Conservation (phyloP, 257 asterid species). For the Mentha longifolia region DNA sequence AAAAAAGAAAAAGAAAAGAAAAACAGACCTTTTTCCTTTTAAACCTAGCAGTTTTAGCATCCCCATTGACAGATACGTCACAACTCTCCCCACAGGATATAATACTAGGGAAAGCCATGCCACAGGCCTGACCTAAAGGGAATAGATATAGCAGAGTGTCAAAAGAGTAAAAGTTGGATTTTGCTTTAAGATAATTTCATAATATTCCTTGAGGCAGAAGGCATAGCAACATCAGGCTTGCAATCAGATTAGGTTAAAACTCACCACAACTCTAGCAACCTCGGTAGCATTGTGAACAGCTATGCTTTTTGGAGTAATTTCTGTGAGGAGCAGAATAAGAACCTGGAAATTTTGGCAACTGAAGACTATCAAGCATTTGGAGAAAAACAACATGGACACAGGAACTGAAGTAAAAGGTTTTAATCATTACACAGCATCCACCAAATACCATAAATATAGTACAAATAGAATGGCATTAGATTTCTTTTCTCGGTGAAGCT, state of each 20-base stretch:
- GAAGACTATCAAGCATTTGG: slow-evolving; percentile 28
- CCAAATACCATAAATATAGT: slow-evolving; percentile 14
- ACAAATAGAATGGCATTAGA: slow-evolving; percentile 2
- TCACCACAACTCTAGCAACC: slow-evolving; percentile 97
- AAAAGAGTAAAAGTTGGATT: slow-evolving; percentile 25
- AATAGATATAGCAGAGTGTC: slow-evolving; percentile 40
- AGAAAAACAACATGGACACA: slow-evolving; percentile 10
- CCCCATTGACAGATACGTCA: slow-evolving; percentile 96
- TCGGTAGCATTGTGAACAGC: slow-evolving; percentile 99
- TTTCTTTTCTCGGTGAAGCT: slow-evolving; percentile 7
- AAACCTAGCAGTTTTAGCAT: slow-evolving; percentile 93
- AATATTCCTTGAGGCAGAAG: slow-evolving; percentile 6
- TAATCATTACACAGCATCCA: slow-evolving; percentile 23
- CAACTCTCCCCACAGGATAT: slow-evolving; percentile 98
- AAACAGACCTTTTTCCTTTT: slow-evolving; percentile 85
- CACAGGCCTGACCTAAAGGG: slow-evolving; percentile 95
- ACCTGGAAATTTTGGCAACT: slow-evolving; percentile 58
- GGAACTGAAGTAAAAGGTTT: slow-evolving; percentile 12
- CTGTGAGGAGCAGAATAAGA: slow-evolving; percentile 92
- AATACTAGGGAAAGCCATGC: slow-evolving; percentile 96
- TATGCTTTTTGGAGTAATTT: slow-evolving; percentile 97
- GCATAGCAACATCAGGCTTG: neutral
- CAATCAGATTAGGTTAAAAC: slow-evolving; percentile 41
- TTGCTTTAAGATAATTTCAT: neutral
- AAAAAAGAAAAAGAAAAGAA: too few relatives aligned